A percentile compares a stretch with the other conserved stretches of the same genome.
Conservation (phyloP, 805 yeast species). For the Saccharomyces paradoxus region DNA sequence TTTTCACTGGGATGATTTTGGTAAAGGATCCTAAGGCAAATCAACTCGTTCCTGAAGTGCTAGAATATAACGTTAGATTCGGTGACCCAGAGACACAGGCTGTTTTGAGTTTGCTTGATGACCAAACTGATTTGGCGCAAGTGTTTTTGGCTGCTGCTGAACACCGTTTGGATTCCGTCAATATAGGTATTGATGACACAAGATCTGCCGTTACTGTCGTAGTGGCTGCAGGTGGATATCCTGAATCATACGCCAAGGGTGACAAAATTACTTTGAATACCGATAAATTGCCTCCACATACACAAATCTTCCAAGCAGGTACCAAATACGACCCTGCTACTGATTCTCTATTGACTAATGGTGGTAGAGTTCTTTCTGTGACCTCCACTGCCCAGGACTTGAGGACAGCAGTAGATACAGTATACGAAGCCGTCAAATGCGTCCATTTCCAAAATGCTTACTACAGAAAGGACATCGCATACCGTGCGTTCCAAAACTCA, state of each 20-base stretch:
- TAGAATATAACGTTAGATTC: conserved; percentile 95
- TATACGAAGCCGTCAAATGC: conserved; percentile 75
- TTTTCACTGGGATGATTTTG: conserved; percentile 92
- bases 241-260: conserved; percentile 78
- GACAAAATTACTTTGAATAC: conserved; percentile 59
- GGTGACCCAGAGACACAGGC: conserved; percentile 99
- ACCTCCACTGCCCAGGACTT: conserved; percentile 75
- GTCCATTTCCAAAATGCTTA: conserved; percentile 70
- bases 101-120: conserved; percentile 75
- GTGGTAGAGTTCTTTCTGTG: conserved; percentile 95
- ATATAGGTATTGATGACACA: conserved; percentile 42
- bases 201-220: conserved; percentile 87
- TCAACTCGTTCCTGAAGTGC: conserved; percentile 57
- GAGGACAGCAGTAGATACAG: conserved; percentile 73
- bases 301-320: conserved; percentile 92
- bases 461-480: conserved; percentile 90
- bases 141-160: conserved; percentile 90
- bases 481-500: conserved; percentile 75
- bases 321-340: conserved; percentile 44
- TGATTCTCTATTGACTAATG: conserved; percentile 69
- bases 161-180: conserved; percentile 82
- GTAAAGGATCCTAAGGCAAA: conserved; percentile 49
- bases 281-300: conserved; percentile 29
- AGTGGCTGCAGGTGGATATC: conserved; percentile 95
- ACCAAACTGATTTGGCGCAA: conserved; percentile 86